Conservation (phyloP, 106 monocot genomes). For the Hemerocallis citrina region DNA sequence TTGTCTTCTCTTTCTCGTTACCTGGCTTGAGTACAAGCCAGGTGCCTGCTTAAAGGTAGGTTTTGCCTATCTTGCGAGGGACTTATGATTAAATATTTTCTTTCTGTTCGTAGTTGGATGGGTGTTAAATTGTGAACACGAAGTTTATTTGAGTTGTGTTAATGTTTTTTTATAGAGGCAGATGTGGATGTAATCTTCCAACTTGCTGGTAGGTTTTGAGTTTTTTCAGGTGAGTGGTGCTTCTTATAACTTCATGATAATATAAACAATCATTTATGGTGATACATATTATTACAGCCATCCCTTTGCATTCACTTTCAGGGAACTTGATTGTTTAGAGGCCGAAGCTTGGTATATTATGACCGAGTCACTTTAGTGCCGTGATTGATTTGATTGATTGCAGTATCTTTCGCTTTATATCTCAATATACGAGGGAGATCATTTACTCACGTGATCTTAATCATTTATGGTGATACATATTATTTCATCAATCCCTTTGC, state of each 20-base stretch:
- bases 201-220: constrained; percentile 61
- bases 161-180: constrained; percentile 44
- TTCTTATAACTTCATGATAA: constrained; percentile 1
- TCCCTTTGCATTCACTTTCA: too few relatives aligned
- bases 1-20: constrained; percentile 19
- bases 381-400: too few relatives aligned
- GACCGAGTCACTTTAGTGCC: too few relatives aligned
- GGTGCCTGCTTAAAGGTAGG: constrained; percentile 37
- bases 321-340: too few relatives aligned
- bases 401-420: too few relatives aligned
- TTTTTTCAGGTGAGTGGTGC: constrained; percentile 58
- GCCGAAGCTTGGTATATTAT: too few relatives aligned
- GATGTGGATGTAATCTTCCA: constrained; percentile 54
- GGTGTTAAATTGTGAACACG: constrained; percentile 11
- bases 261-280: too few relatives aligned
- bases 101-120: constrained; percentile 13
- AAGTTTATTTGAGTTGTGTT: constrained; percentile 33
- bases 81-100: background rate
- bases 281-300: too few relatives aligned
- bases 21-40: constrained; percentile 17
- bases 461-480: too few relatives aligned
- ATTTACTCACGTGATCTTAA: too few relatives aligned
- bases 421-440: too few relatives aligned
- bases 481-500: too few relatives aligned
- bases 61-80: constrained; percentile 13